Conservation (phyloP, 331 rosid genomes). For the Malus hybrid region DNA sequence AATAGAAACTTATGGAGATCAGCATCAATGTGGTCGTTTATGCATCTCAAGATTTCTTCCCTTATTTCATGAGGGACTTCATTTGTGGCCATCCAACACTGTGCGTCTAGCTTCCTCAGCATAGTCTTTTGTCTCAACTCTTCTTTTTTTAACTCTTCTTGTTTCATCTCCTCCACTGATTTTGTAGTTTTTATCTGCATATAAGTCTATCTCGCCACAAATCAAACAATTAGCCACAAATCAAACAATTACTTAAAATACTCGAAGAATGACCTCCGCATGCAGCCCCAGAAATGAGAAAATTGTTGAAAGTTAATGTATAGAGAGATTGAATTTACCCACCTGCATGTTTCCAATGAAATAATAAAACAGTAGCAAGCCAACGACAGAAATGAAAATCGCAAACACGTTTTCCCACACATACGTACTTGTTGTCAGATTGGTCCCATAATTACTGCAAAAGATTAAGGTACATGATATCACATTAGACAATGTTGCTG, state of each 20-base stretch:
- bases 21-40: neutral
- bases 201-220: neutral
- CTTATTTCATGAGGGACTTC: neutral
- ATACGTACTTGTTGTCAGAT: neutral
- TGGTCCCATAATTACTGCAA: neutral
- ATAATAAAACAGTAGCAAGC: neutral
- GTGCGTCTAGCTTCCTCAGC: neutral
- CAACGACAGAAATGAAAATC: neutral
- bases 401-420: neutral
- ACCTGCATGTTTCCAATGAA: neutral
- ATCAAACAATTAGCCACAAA: no score
- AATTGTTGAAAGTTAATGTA: no score
- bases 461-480: neutral
- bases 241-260: neutral
- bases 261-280: no score
- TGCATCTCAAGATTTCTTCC: neutral
- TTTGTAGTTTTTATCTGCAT: slow-evolving; percentile 4
- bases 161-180: no score
- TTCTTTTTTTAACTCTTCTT: neutral
- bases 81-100: neutral
- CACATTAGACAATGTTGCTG: no score
- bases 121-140: neutral
- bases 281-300: no score
- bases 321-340: neutral
- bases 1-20: slow-evolving; percentile 5